Percentiles rank a stretch among this genome's conserved stretches.
These are phyloP conservation scores for Blastobotrys apis DNA, from an alignment of 1,139 yeast species.

Conservation along the genomic window DNA sequence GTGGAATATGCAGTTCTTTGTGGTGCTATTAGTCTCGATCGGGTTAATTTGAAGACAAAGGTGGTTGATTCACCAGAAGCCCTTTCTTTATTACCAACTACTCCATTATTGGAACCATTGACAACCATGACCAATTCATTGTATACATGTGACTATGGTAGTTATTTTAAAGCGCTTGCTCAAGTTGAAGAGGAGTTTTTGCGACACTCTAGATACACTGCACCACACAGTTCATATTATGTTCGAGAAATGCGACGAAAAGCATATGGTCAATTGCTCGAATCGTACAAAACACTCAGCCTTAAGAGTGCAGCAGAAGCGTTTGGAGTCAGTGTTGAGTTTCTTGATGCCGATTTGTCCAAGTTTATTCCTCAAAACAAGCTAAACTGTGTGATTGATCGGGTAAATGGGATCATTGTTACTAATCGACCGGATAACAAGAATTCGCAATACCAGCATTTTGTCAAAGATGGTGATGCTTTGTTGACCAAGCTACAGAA, in stretches of 20 bases:
- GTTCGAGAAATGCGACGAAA: slow-evolving; percentile 92
- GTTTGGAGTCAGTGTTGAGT: slow-evolving; percentile 82
- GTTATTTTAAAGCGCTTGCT: slow-evolving; percentile 73
- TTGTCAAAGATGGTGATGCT: slow-evolving; percentile 90
- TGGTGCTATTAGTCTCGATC: slow-evolving; percentile 75
- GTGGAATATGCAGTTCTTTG: slow-evolving; percentile 85
- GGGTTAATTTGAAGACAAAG: slow-evolving; percentile 79
- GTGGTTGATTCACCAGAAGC: slow-evolving; percentile 94
- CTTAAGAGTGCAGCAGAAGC: slow-evolving; percentile 90
- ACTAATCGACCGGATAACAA: slow-evolving; percentile 96
- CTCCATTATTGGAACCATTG: slow-evolving; percentile 73
- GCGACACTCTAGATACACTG: slow-evolving; percentile 67
- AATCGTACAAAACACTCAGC: slow-evolving; percentile 87
- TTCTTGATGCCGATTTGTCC: slow-evolving; percentile 74
- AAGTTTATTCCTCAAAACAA: slow-evolving; percentile 90
- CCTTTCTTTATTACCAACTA: slow-evolving; percentile 69
- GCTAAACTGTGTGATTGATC: slow-evolving; percentile 91
- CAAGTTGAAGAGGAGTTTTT: slow-evolving; percentile 74
- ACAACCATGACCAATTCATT: slow-evolving; percentile 79
- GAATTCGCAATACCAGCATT: slow-evolving; percentile 83
- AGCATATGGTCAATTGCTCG: slow-evolving; percentile 90
- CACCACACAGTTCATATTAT: slow-evolving; percentile 76
- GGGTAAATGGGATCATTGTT: slow-evolving; percentile 92
- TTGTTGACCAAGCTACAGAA: slow-evolving; percentile 91
- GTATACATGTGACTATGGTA: slow-evolving; percentile 82